Base-by-base conservation (phyloP, 2,329 filamentous ascomycete species). In the Helotiales sp. region DNA sequence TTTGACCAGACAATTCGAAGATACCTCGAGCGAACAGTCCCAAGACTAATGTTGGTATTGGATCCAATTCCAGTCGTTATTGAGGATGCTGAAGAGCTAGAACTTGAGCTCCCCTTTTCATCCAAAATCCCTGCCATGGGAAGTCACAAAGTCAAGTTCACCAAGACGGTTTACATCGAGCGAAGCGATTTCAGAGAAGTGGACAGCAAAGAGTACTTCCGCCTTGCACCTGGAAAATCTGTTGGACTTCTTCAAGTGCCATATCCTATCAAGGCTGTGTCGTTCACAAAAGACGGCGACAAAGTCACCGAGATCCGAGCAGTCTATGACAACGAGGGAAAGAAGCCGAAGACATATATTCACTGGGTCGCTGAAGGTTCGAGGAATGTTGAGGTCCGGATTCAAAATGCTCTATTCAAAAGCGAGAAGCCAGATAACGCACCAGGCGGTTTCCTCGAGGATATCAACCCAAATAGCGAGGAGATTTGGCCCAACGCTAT, bases 21-120 rank as follows among this genome's bases (percentile, higher is more conserved):
- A 71, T 96, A 97, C 77, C 89, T 98, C 15, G 95, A 98, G 78
- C 87, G 87, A 58, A 93, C 92, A 0, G 93, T 97, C 0, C 94
- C 95, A 1, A 89, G 95, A 28, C 85, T 97, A 13, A 96, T 96
- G 91, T 85, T 97, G 32, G 88, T 98, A 1, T 85, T 97, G 22
- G 93, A 97, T 72, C 95, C 95, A 0, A 83, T 97, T 54, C 90
- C 89, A 37, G 89, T 97, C 13, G 83, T 93, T 32, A 93, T 97
- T 67, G 91, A 96, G 72, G 91, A 95, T 74, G 84, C 91, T 0
- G 85, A 89, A 15, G 90, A 92, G 63, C 84, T 91, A 61, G 87
- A 92, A 66, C 78, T 95, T 2, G 86, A 87, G 2, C 82, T 92
- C 7, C 93, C 93, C 0, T 97, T 97, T 80, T 91, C 91, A 20